Evolutionary conservation across 257 asterid species (phyloP).

Genomic region (Solanum sitiens): DNA sequence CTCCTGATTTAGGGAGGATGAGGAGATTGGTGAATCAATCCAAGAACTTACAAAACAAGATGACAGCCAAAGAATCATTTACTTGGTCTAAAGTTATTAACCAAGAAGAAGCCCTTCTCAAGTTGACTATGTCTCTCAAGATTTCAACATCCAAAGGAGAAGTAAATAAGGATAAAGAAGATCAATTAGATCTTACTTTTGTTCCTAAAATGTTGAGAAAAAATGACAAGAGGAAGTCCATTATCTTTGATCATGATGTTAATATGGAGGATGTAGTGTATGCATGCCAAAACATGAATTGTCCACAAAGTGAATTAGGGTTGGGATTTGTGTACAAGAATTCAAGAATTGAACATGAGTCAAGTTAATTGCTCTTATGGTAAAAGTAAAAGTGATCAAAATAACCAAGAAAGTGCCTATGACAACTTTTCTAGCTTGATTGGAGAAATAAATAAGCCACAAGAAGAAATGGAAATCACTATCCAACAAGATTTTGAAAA

Average conservation of each 20-base stretch:
- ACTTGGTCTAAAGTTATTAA: conserved; percentile 33
- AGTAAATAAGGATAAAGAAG: background rate
- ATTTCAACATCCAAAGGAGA: background rate
- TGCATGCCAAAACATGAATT: conserved; percentile 1
- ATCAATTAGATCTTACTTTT: background rate
- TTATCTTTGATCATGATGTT: background rate
- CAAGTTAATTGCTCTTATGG: background rate
- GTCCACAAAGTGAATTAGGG: conserved; percentile 3
- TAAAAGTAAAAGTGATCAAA: background rate
- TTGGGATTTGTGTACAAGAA: conserved; percentile 18
- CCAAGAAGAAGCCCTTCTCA: conserved; percentile 37
- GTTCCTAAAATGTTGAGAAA: background rate
- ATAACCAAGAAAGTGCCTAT: background rate
- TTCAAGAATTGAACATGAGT: conserved; percentile 13
- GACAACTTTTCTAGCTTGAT: background rate
- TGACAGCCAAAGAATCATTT: conserved; percentile 38
- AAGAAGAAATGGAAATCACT: background rate
- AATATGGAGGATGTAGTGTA: background rate
- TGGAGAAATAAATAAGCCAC: background rate
- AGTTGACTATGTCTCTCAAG: background rate
- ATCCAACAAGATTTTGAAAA: background rate
- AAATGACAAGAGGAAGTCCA: conserved; percentile 24
- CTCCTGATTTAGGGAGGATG: conserved; percentile 26
- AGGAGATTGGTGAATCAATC: conserved; percentile 41
- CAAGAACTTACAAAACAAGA: conserved; percentile 44